A percentile compares a stretch with the other conserved stretches of the same genome.
Evolutionary conservation across 768 basidiomycete species (phyloP).

Genomic region (Rhodosporidiobolus sp.): DNA sequence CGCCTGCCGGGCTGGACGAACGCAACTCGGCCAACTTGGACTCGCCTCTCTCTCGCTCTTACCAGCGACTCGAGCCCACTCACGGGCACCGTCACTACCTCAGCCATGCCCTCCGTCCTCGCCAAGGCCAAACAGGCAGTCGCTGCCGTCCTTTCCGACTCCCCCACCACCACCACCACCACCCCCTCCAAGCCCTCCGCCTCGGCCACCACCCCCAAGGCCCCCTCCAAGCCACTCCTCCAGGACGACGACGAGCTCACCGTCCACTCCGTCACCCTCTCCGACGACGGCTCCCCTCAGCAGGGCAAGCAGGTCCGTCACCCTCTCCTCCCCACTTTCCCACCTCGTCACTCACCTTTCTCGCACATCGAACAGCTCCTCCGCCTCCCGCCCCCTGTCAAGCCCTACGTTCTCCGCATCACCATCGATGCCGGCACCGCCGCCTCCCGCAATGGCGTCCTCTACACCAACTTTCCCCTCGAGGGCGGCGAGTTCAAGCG

Average conservation of each 20-base stretch:
- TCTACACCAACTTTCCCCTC: slow-evolving; percentile 95
- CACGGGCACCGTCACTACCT: too few species aligned
- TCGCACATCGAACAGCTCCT: slow-evolving; percentile 67
- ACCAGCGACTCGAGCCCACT: too few species aligned
- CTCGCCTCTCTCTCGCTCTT: too few species aligned
- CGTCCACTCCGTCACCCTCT: slow-evolving; percentile 82
- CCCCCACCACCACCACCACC: neutral
- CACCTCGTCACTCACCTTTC: neutral
- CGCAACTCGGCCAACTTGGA: too few species aligned
- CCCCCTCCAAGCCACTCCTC: neutral
- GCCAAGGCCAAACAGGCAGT: neutral
- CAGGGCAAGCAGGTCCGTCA: slow-evolving; percentile 73
- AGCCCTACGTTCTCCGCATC: slow-evolving; percentile 77
- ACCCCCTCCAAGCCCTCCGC: neutral
- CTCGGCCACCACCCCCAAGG: neutral
- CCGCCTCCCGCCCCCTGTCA: slow-evolving; percentile 83
- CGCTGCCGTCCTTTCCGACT: neutral
- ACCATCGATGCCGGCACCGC: slow-evolving; percentile 88
- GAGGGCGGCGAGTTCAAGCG: slow-evolving; percentile 83
- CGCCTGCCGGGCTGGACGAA: too few species aligned
- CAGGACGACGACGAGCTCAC: slow-evolving; percentile 49
- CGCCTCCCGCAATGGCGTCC: slow-evolving; percentile 80
- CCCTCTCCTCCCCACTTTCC: neutral
- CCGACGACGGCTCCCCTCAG: slow-evolving; percentile 84
- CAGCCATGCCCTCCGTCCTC: neutral